Base-by-base conservation (phyloP, 306 rosid species). In the Ormosia semicastrata region DNA sequence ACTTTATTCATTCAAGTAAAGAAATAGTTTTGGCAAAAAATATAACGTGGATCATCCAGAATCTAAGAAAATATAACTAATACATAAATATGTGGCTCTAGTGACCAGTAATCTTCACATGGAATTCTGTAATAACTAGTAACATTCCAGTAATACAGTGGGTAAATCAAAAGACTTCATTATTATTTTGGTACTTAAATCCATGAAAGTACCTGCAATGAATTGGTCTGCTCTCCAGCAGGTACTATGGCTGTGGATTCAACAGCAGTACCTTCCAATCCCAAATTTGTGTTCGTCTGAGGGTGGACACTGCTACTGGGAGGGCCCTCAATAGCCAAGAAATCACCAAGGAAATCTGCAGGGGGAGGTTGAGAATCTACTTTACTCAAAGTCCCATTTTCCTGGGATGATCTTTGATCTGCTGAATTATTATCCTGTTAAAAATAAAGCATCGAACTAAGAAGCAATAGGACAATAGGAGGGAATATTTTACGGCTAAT, bases 321-420 rank as follows among this genome's bases (percentile, higher is more conserved):
- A 78, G 94, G 92, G 41, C 91, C 97, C 84, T 87, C 97, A 76
- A 92, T 87, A 75, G 94, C 94, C 86, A 90, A 86, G 36, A 90
- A 86, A 79, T 90, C 97, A 68, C 91, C 87, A 44, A 87, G 89
- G 72, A 90, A 78, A 79, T 90, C 94, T n/a, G 83, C 87, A 39
- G 87, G 70, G 29, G 88, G 77, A 43, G 88, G 62, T 57, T 80
- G 89, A 59, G 86, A 85, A 76, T 87, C 89, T 68, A 84, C 88
- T 46, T 40, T 78, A 86, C 5, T 89, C 81, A 85, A 70, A 73
- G 79, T 79, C 59, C 93, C 93, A 90, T 92, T 90, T 75, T 84
- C 87, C 76, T 57, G 87, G 81, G 94, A 78, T 46, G 54, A 76
- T 12, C 60, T 87, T 84, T 68, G 85, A 58, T 85, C 80, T 6